Evolutionary conservation across 768 basidiomycete species (phyloP).

Genomic region (Boletus sp.): DNA sequence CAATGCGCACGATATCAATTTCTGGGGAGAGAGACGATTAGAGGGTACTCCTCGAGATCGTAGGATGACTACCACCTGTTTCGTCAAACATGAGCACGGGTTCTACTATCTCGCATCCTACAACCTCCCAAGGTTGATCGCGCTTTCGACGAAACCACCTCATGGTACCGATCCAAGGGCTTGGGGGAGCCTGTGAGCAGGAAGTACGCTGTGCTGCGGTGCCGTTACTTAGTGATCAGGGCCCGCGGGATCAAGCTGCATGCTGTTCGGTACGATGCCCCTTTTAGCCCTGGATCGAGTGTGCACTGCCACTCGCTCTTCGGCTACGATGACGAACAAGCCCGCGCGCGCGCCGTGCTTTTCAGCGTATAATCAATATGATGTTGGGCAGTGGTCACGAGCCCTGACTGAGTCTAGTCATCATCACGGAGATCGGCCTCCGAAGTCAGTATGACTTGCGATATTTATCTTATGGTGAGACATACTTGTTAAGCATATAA

Average conservation of each 20-base stretch:
- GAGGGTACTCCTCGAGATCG: slow-evolving; percentile 5
- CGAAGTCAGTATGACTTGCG: not conserved
- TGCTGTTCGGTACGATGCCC: slow-evolving; percentile 12
- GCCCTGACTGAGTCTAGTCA: not conserved
- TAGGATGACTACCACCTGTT: slow-evolving; percentile 43
- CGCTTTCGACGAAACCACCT: slow-evolving; percentile 48
- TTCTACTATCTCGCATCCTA: slow-evolving; percentile 59
- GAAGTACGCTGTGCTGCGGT: slow-evolving; percentile 13
- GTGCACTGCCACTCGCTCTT: slow-evolving; percentile 23
- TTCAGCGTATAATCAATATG: slow-evolving; percentile 8
- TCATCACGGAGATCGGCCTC: not conserved
- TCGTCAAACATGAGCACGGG: slow-evolving; percentile 64
- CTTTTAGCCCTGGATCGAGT: slow-evolving; percentile 9
- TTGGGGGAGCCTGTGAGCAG: slow-evolving; percentile 16
- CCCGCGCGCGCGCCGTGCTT: not conserved
- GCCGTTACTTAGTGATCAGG: slow-evolving; percentile 13
- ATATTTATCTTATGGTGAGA: not conserved
- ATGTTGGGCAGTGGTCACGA: not conserved
- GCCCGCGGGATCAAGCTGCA: slow-evolving; percentile 2
- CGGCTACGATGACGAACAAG: not conserved
- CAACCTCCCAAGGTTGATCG: slow-evolving; percentile 74
- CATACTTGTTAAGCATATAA: not conserved
- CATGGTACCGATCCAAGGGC: slow-evolving; percentile 20
- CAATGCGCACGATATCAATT: slow-evolving; percentile 55
- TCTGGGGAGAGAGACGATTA: slow-evolving; percentile 38